A percentile compares a stretch with the other conserved stretches of the same genome.
Evolutionary conservation across 2,329 filamentous ascomycete species (phyloP).

Genomic region (Claviceps sp.): DNA sequence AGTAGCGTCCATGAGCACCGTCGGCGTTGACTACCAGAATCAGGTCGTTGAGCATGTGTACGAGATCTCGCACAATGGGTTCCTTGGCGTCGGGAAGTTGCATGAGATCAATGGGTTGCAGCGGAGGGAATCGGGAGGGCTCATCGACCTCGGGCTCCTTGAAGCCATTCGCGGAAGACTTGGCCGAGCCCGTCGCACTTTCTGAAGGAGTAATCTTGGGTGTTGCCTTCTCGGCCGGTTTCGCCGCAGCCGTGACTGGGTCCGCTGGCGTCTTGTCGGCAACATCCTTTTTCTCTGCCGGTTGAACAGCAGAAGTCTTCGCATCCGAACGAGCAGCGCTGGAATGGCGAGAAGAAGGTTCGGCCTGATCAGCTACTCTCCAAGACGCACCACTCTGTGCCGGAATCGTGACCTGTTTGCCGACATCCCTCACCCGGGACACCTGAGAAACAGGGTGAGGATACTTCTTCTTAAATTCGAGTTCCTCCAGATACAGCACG

Average conservation of each 20-base stretch:
- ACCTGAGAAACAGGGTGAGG: conserved; percentile 31
- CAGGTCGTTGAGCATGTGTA: conserved; percentile 91
- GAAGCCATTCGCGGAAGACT: conserved; percentile 23
- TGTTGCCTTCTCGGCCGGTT: conserved; percentile 19
- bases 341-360: conserved; percentile 44
- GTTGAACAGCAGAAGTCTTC: conserved; percentile 14
- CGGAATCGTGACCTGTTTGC: conserved; percentile 67
- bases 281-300: conserved; percentile 18
- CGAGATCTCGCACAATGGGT: conserved; percentile 80
- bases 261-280: conserved; percentile 15
- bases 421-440: conserved; percentile 38
- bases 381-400: conserved; percentile 77
- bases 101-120: conserved; percentile 65
- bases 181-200: conserved; percentile 13
- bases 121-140: conserved; percentile 48
- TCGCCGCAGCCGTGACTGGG: conserved; percentile 13
- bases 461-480: conserved; percentile 82
- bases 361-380: conserved; percentile 52
- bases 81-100: conserved; percentile 64
- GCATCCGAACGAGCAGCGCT: conserved; percentile 32
- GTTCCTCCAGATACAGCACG: conserved; percentile 90
- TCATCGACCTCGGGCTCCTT: conserved; percentile 51
- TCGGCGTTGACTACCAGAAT: conserved; percentile 89
- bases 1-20: conserved; percentile 63
- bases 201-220: conserved; percentile 5